Evolutionary conservation across 805 yeast species (phyloP).

Genomic region (Debaryomyces maramus): DNA sequence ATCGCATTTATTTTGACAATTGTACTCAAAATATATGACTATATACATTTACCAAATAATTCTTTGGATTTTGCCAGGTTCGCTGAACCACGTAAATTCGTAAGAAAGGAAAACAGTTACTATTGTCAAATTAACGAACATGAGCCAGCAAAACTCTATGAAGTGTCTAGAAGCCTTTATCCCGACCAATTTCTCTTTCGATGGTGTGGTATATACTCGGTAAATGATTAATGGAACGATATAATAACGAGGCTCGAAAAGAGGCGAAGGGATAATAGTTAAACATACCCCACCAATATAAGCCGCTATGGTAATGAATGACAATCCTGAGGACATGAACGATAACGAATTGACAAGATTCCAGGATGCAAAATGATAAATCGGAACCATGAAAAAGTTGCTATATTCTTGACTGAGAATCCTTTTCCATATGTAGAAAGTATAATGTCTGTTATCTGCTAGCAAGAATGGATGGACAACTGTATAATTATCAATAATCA

Average conservation of each 20-base stretch:
- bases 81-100: constrained; percentile 69
- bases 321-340: constrained; percentile 12
- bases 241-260: constrained; percentile 92
- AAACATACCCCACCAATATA: constrained; percentile 52
- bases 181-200: not conserved
- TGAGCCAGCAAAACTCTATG: constrained; percentile 64
- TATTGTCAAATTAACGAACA: constrained; percentile 53
- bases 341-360: constrained; percentile 19
- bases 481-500: constrained; percentile 59
- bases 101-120: constrained; percentile 56
- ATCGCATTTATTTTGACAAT: too few relatives aligned
- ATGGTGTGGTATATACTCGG: constrained; percentile 49
- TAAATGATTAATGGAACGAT: constrained; percentile 78
- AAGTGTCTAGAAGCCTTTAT: constrained; percentile 31
- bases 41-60: constrained; percentile 72
- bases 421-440: constrained; percentile 79
- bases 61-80: constrained; percentile 60
- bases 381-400: constrained; percentile 55
- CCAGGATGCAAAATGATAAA: constrained; percentile 65
- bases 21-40: too few relatives aligned
- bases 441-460: constrained; percentile 92
- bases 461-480: constrained; percentile 84
- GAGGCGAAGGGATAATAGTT: constrained; percentile 83
- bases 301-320: constrained; percentile 46
- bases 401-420: constrained; percentile 53